phyloP scores from a whole-genome alignment of 495 filamentous ascomycete genomes.

The Podospora fimiseda region DNA sequence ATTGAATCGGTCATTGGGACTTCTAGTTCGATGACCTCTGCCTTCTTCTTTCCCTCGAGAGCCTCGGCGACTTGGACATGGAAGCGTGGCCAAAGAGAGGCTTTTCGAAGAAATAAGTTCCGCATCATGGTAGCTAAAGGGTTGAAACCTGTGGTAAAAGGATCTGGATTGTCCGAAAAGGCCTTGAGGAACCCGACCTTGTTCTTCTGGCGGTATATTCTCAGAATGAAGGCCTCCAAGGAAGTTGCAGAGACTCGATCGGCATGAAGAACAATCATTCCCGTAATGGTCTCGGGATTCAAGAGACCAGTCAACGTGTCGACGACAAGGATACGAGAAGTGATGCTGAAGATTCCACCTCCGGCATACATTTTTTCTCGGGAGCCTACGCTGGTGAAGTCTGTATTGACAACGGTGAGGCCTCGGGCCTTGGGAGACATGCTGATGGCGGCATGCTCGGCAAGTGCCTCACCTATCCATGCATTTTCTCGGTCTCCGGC shows the following conservation, averaged over 20 bases:
- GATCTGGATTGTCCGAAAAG: constrained; percentile 90
- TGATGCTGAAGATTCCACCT: constrained; percentile 93
- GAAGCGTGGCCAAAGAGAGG: constrained; percentile 91
- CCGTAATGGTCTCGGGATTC: constrained; percentile 78
- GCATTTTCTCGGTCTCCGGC: constrained; percentile 90
- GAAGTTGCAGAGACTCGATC: constrained; percentile 85
- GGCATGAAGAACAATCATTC: constrained; percentile 81
- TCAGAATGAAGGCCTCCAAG: constrained; percentile 88
- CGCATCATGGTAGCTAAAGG: constrained; percentile 87
- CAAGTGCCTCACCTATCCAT: constrained; percentile 87
- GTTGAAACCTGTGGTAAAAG: constrained; percentile 83
- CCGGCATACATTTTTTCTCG: constrained; percentile 84
- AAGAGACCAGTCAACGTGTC: constrained; percentile 83
- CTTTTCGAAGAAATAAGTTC: constrained; percentile 84
- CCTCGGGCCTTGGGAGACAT: constrained; percentile 68
- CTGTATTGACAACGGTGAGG: constrained; percentile 87
- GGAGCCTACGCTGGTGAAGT: constrained; percentile 76
- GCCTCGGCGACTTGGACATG: constrained; percentile 83
- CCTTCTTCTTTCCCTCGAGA: constrained; percentile 84
- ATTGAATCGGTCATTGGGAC: constrained; percentile 95
- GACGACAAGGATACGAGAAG: constrained; percentile 88
- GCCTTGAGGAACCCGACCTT: constrained; percentile 91
- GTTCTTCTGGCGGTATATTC: constrained; percentile 89
- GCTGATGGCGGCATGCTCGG: constrained; percentile 87
- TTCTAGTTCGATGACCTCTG: constrained; percentile 94